A percentile compares a stretch with the other conserved stretches of the same genome.
phyloP scores from a whole-genome alignment of 2,329 filamentous ascomycete species.

The Albophoma yamanashiensis region DNA sequence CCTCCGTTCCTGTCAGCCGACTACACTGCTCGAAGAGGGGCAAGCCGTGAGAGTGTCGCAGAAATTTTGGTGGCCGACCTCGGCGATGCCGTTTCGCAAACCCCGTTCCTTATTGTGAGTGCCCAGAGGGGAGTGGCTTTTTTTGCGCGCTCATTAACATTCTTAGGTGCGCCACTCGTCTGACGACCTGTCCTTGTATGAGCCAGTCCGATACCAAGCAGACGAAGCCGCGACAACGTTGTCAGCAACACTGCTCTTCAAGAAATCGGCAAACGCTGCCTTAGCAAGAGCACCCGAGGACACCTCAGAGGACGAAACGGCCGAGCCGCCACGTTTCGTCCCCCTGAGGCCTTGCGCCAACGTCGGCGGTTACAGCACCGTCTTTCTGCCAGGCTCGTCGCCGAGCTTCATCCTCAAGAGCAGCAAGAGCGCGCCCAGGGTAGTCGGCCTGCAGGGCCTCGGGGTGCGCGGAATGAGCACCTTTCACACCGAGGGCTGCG shows the following conservation, averaged over 20 bases:
- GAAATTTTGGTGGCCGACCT: conserved; percentile 81
- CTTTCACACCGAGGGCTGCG: conserved; percentile 68
- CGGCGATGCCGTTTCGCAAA: conserved; percentile 59
- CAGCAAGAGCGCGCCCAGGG: conserved; percentile 62
- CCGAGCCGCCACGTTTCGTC: conserved; percentile 33
- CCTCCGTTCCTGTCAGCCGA: conserved; percentile 67
- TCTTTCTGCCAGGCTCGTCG: conserved; percentile 73
- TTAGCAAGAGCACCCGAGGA: conserved; percentile 48
- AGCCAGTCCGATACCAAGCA: conserved; percentile 53
- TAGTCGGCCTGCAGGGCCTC: conserved; percentile 61
- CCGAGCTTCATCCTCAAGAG: conserved; percentile 78
- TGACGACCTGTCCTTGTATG: conserved; percentile 80
- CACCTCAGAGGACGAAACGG: conserved; percentile 37
- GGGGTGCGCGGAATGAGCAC: conserved; percentile 61
- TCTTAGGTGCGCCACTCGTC: conserved; percentile 61
- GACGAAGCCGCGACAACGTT: conserved; percentile 26
- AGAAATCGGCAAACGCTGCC: conserved; percentile 60
- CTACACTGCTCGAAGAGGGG: conserved; percentile 56
- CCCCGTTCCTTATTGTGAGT: conserved; percentile 72
- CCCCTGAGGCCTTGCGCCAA: conserved; percentile 50
- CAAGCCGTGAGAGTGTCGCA: conserved; percentile 59
- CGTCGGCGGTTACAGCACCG: conserved; percentile 66
- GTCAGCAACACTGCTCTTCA: conserved; percentile 55
- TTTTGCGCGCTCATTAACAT: neutral
- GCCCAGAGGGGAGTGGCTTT: too few relatives aligned